Percentiles rank a stretch among this genome's conserved stretches.
phyloP scores from a whole-genome alignment of 768 basidiomycete species.

The Neoboletus subvelutipes region DNA sequence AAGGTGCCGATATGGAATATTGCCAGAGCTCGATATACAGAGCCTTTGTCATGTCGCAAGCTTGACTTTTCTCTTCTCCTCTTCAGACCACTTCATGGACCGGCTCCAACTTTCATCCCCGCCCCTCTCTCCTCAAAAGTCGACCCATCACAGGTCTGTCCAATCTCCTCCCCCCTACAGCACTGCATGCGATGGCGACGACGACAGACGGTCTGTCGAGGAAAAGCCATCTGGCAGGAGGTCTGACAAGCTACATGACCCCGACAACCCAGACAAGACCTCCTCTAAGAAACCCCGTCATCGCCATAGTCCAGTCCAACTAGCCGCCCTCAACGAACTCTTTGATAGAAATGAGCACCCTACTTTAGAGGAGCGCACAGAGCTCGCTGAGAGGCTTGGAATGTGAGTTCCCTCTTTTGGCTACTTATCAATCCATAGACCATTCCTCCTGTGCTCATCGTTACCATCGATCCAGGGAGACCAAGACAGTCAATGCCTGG shows the following conservation, averaged over 20 bases:
- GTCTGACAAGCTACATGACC: conserved; percentile 26
- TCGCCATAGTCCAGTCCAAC: conserved; percentile 69
- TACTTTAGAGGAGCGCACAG: conserved; percentile 61
- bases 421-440: conserved; percentile 18
- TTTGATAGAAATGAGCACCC: conserved; percentile 79
- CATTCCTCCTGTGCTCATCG: conserved; percentile 4
- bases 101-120: conserved; percentile 14
- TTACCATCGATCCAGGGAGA: conserved; percentile 54
- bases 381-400: conserved; percentile 68
- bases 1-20: conserved; percentile 41
- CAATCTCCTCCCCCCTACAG: conserved; percentile 11
- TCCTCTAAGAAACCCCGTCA: conserved; percentile 71
- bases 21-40: conserved; percentile 39
- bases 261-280: conserved; percentile 24
- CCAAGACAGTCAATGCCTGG: conserved; percentile 84
- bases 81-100: conserved; percentile 29
- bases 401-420: conserved; percentile 56
- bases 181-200: conserved; percentile 19
- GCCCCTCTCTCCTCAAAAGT: conserved; percentile 13
- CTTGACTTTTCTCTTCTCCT: conserved; percentile 36
- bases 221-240: conserved; percentile 26
- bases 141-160: conserved; percentile 7
- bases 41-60: conserved; percentile 39
- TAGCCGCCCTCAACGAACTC: conserved; percentile 74
- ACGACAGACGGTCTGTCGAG: conserved; percentile 21